Evolutionary conservation across 1,284 basidiomycete species (phyloP).

Genomic region (Boletus chippewaensis): DNA sequence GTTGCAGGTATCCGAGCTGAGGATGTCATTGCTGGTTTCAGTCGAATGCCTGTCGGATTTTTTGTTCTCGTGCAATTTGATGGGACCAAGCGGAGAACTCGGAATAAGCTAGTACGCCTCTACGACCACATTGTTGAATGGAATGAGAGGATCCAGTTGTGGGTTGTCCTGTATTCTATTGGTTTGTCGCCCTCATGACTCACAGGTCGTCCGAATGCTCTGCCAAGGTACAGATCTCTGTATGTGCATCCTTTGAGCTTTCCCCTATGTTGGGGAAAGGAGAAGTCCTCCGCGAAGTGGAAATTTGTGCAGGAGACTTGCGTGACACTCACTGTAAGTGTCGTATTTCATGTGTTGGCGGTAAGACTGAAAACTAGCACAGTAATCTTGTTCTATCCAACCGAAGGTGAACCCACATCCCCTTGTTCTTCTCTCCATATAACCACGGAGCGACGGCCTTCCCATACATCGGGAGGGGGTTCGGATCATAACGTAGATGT

Average conservation of each 20-base stretch:
- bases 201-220: conserved; percentile 9
- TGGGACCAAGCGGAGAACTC: conserved; percentile 1
- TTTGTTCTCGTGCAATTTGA: conserved; percentile 7
- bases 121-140: conserved; percentile 9
- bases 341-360: not conserved
- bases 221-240: not conserved
- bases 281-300: not conserved
- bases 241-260: conserved; percentile 17
- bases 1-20: conserved; percentile 10
- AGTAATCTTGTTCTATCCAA: not conserved
- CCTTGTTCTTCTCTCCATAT: not conserved
- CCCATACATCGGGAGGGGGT: not conserved
- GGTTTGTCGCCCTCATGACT: not conserved
- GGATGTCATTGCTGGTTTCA: conserved; percentile 1
- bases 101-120: conserved; percentile 2
- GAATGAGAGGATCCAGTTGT: conserved; percentile 15
- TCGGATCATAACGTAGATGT: not conserved
- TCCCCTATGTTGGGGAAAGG: not conserved
- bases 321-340: not conserved
- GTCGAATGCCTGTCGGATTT: conserved; percentile 15
- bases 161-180: not conserved
- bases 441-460: not conserved
- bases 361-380: not conserved
- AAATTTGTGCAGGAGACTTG: not conserved
- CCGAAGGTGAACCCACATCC: too few species aligned